A percentile compares a stretch with the other conserved stretches of the same genome.
phyloP scores from a whole-genome alignment of 257 asterid genomes.

The Petrea volubilis region DNA sequence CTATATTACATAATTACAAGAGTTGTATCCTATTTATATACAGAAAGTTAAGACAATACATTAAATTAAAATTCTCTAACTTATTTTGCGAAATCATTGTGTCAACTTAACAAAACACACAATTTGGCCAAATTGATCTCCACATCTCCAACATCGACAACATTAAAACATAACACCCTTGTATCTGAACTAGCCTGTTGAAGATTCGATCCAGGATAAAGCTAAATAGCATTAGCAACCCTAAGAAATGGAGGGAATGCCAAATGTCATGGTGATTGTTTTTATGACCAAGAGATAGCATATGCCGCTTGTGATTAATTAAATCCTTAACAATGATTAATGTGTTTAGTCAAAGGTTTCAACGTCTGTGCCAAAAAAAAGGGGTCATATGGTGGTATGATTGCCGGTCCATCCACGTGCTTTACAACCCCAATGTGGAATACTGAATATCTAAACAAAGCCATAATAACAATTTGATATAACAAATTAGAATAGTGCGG shows the following conservation, averaged over 20 bases:
- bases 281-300: neutral
- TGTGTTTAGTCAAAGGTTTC: conserved; percentile 22
- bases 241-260: conserved; percentile 4
- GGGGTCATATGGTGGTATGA: conserved; percentile 19
- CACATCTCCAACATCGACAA: no score
- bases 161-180: no score
- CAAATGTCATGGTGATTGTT: conserved; percentile 6
- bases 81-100: no score
- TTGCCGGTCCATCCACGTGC: conserved; percentile 25
- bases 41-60: no score
- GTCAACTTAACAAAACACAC: no score
- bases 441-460: conserved; percentile 2
- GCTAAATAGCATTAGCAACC: neutral
- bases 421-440: conserved; percentile 16
- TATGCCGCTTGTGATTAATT: conserved; percentile 9
- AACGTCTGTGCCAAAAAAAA: conserved; percentile 3
- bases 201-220: no score
- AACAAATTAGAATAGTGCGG: neutral
- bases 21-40: no score
- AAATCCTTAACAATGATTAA: conserved; percentile 25
- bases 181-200: no score
- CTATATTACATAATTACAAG: no score
- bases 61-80: no score
- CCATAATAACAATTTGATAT: neutral
- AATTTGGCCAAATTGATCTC: no score